A percentile compares a stretch with the other conserved stretches of the same genome.
These are phyloP conservation scores for Schwanniomyces vanrijiae DNA, from an alignment of 805 yeast genomes.

Conservation along the genomic window DNA sequence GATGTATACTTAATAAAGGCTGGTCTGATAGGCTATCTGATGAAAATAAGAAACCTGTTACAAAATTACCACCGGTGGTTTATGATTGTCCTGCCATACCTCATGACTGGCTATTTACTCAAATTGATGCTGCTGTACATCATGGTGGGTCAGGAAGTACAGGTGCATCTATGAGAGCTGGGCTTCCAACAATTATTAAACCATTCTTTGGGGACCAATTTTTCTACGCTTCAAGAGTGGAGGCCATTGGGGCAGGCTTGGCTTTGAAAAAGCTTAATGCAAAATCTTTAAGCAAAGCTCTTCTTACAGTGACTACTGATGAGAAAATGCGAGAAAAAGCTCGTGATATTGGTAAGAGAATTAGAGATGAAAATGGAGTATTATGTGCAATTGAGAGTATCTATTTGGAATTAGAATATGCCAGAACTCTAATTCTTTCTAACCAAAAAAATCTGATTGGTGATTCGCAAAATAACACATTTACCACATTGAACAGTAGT, in stretches of 20 bases:
- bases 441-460: slow-evolving; percentile 33
- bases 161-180: slow-evolving; percentile 85
- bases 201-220: slow-evolving; percentile 98
- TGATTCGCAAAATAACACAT: background rate
- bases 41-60: slow-evolving; percentile 25
- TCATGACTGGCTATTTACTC: slow-evolving; percentile 92
- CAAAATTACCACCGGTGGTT: slow-evolving; percentile 63
- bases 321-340: slow-evolving; percentile 70
- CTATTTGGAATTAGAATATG: slow-evolving; percentile 79
- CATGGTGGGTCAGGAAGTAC: slow-evolving; percentile 98
- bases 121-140: slow-evolving; percentile 90
- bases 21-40: slow-evolving; percentile 77
- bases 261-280: slow-evolving; percentile 66
- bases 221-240: slow-evolving; percentile 84
- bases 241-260: slow-evolving; percentile 85
- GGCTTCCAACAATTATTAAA: slow-evolving; percentile 85
- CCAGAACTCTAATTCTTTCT: slow-evolving; percentile 53
- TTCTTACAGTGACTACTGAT: slow-evolving; percentile 67
- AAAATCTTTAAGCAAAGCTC: slow-evolving; percentile 62
- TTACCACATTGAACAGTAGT: background rate
- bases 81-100: slow-evolving; percentile 74
- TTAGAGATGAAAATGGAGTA: slow-evolving; percentile 80
- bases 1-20: slow-evolving; percentile 88
- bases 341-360: slow-evolving; percentile 55
- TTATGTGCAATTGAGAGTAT: slow-evolving; percentile 70